Evolutionary conservation across 495 filamentous ascomycete genomes (phyloP).

Genomic region (Emericellopsis terricola): DNA sequence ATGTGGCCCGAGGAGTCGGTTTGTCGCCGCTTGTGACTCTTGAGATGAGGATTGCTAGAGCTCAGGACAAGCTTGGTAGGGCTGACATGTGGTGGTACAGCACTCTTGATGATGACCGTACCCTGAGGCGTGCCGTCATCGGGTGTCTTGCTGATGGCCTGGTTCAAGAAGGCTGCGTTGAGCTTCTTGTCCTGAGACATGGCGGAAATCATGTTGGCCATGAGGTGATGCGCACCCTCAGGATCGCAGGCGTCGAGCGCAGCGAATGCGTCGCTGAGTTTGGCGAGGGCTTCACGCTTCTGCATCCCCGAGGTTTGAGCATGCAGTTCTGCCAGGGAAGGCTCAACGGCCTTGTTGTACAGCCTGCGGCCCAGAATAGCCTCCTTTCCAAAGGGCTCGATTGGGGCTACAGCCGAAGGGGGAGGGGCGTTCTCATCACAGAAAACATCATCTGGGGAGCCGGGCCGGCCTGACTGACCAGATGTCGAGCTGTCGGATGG

Average conservation of each 20-base stretch:
- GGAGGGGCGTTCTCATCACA: conserved; percentile 21
- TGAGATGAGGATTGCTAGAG: conserved; percentile 71
- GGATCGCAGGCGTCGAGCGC: conserved; percentile 74
- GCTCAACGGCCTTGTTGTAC: conserved; percentile 62
- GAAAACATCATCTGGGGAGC: conserved; percentile 12
- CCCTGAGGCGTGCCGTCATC: conserved; percentile 18
- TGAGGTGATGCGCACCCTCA: conserved; percentile 72
- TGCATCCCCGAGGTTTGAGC: conserved; percentile 55
- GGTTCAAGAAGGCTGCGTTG: conserved; percentile 15
- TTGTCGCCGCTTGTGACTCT: conserved; percentile 55
- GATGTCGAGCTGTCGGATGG: conserved; percentile 43
- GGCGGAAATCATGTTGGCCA: conserved; percentile 42
- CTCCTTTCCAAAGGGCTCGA: conserved; percentile 53
- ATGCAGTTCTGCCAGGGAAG: conserved; percentile 65
- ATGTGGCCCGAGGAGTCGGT: conserved; percentile 26
- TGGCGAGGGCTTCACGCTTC: conserved; percentile 66
- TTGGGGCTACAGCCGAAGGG: conserved; percentile 12
- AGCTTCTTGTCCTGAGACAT: conserved; percentile 24
- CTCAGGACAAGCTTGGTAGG: conserved; percentile 52
- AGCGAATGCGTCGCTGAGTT: conserved; percentile 68
- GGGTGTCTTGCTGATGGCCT: conserved; percentile 6
- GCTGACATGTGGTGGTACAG: conserved; percentile 6
- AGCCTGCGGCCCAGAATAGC: conserved; percentile 59
- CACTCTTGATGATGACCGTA: conserved; percentile 27
- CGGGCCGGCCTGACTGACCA: conserved; percentile 13